Evolutionary conservation across 2,329 filamentous ascomycete genomes (phyloP).

Genomic region (Talaromyces sp.): DNA sequence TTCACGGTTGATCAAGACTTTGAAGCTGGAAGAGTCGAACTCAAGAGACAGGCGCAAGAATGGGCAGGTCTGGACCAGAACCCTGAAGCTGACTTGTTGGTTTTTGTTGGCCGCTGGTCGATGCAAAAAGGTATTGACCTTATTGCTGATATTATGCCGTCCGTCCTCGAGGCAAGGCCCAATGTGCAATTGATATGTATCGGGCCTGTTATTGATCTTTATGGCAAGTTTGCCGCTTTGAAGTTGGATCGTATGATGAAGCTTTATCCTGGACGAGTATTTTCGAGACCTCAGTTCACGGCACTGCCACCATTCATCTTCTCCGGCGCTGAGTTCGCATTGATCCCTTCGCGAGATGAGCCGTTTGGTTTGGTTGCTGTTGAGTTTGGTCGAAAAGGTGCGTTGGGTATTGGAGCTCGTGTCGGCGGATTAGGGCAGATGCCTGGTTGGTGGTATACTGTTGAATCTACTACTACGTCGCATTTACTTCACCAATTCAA

Average conservation of each 20-base stretch:
- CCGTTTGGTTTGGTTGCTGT: constrained; percentile 67
- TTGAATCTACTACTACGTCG: constrained; percentile 61
- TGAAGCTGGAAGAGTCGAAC: constrained; percentile 52
- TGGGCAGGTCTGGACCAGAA: constrained; percentile 64
- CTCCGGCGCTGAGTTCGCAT: constrained; percentile 63
- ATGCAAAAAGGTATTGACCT: constrained; percentile 67
- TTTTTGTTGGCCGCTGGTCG: constrained; percentile 67
- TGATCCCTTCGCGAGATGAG: constrained; percentile 67
- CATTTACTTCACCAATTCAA: constrained; percentile 65
- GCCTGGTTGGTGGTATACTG: constrained; percentile 69
- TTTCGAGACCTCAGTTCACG: constrained; percentile 66
- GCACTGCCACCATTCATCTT: constrained; percentile 65
- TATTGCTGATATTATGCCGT: constrained; percentile 65
- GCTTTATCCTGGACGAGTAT: constrained; percentile 62
- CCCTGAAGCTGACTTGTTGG: constrained; percentile 61
- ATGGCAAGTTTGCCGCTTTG: constrained; percentile 64
- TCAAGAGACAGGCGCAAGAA: constrained; percentile 61
- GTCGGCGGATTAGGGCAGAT: constrained; percentile 67
- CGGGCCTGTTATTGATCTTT: constrained; percentile 64
- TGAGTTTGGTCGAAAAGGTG: constrained; percentile 66
- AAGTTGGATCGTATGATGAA: constrained; percentile 64
- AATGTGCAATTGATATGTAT: constrained; percentile 61
- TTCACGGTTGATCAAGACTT: constrained; percentile 53
- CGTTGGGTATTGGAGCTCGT: constrained; percentile 62
- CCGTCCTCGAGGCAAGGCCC: constrained; percentile 57